Base-by-base conservation (phyloP, 2,329 filamentous ascomycete species). In the Huntiella bhutanensis region DNA sequence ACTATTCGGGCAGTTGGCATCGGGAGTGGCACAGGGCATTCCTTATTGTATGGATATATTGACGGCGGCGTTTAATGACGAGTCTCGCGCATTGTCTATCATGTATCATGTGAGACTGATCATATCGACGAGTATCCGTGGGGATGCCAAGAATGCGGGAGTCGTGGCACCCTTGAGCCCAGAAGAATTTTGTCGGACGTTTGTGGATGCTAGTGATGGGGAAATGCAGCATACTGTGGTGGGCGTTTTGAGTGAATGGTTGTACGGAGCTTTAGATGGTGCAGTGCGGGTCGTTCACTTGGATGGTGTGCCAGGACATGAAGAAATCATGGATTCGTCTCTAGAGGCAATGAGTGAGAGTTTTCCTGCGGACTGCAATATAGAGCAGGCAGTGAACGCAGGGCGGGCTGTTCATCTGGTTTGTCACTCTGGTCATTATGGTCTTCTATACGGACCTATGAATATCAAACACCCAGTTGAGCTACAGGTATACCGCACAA, bases 161-260 rank as follows among this genome's bases (percentile, higher is more conserved):
- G 22, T 28, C 8, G 22, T 28, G 22, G 22, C 22, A 28, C 22
- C 22, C 22, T 28, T 28, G 22, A 28, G 22, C 22, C 65, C 91
- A 33, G 70, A 75, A 11, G 67, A 75, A 17, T 88, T 91, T 60
- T 84, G 81, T 58, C 60, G 69, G 35, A 69, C 71, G 11, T 72
- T 71, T 50, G 77, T 96, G 52, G 80, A 93, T 58, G 75, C 81
- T 0, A 70, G 79, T 12, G 73, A 79, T 53, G 75, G 77, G 43
- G 88, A 96, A 63, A 93, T 96, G 52, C 91, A 98, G 54, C 78
- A 95, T 55, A 66, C 94, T n/a, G 83, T 84, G 38, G 70, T 96
- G 51, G 75, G 75, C 50, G 75, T 84, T 2, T 67, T 96, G 43
- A 74, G 80, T 51, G 78, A 88, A 52, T 73, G 85, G 19, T 69